Evolutionary conservation across 1,284 basidiomycete genomes (phyloP), one percentile per base, ranked within the genome.

Genomic region (Pascua guehoae): DNA sequence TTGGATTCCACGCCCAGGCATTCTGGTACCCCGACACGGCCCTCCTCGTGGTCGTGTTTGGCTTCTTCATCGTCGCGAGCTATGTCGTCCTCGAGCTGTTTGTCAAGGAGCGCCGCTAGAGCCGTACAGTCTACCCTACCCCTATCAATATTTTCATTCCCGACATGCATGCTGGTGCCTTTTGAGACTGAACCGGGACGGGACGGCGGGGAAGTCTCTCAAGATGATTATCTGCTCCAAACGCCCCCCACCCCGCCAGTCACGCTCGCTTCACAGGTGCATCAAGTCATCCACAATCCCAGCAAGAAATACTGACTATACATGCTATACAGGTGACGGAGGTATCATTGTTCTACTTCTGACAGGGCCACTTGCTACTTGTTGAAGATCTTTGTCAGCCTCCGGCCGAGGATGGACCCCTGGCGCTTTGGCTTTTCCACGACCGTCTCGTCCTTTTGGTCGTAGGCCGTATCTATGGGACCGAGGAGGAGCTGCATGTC

Each of bases 1-100:
- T 95, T 66, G 92, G 92, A 14, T 84, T 97, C 57, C 83, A 87
- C 60, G 87, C 91, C 40, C 68, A 94, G 85, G 89, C 91, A 0
- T 96, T 93, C 81, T 96, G 92, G 92, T 95, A 88, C 88, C 92
- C 92, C 0, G 91, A 96, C 73, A 87, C 92, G 48, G 81, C 86
- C 1, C 78, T 93, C 0, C 81, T 96, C 5, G 85, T 82, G 8
- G 89, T 91, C 50, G 91, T 91, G 79, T 92, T 95, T 66, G 85
- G 83, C 39, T 75, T 81, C 2, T 91, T 91, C 75, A 89, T 87
- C 4, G 68, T 84, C 5, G 78, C 81, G 17, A 91, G 89, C 71
- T 96, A 85, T 75, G 66, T 92, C 49, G 86, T 86, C 40, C 79
- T 97, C 17, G 89, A 95, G 68, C 84, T 87, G 71, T 91, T 88